A percentile compares a stretch with the other conserved stretches of the same genome.
Evolutionary conservation across 2,329 filamentous ascomycete species (phyloP).

Genomic region (Saccharata proteae): DNA sequence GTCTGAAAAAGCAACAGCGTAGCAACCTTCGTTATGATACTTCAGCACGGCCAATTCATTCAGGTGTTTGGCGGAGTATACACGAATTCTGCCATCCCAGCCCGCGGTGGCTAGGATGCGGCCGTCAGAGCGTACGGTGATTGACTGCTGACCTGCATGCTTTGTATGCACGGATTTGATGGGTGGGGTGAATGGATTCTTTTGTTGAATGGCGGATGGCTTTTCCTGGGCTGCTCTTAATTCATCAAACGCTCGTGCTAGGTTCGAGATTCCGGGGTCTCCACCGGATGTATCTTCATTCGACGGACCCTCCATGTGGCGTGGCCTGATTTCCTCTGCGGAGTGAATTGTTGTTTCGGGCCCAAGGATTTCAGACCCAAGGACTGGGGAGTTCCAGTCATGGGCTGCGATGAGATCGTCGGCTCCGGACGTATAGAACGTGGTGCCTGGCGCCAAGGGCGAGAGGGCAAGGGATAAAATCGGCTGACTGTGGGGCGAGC

Average conservation of each 20-base stretch:
- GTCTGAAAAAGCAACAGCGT: slow-evolving; percentile 60
- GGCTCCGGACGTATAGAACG: slow-evolving; percentile 71
- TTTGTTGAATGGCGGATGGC: no score
- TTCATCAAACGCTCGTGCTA: no score
- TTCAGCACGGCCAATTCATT: slow-evolving; percentile 84
- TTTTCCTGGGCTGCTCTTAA: no score
- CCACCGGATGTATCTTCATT: no score
- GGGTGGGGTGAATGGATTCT: slow-evolving; percentile 1
- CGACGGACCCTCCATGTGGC: no score
- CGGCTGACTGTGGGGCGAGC: slow-evolving; percentile 64
- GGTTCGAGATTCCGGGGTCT: no score
- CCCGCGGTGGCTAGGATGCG: slow-evolving; percentile 81
- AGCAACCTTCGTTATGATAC: slow-evolving; percentile 86
- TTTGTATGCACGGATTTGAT: slow-evolving; percentile 52
- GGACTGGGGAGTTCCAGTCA: no score
- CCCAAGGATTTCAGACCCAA: no score
- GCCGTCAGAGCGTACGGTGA: slow-evolving; percentile 66
- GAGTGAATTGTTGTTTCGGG: no score
- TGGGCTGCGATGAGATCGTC: slow-evolving; percentile 72
- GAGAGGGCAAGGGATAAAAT: slow-evolving; percentile 51
- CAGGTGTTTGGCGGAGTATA: slow-evolving; percentile 71
- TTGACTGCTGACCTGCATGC: slow-evolving; percentile 78
- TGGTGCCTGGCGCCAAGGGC: slow-evolving; percentile 11
- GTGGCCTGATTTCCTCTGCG: no score
- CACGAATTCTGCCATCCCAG: slow-evolving; percentile 72